phyloP scores from a whole-genome alignment of 2,329 filamentous ascomycete species.

The Cladosporium sp. region DNA sequence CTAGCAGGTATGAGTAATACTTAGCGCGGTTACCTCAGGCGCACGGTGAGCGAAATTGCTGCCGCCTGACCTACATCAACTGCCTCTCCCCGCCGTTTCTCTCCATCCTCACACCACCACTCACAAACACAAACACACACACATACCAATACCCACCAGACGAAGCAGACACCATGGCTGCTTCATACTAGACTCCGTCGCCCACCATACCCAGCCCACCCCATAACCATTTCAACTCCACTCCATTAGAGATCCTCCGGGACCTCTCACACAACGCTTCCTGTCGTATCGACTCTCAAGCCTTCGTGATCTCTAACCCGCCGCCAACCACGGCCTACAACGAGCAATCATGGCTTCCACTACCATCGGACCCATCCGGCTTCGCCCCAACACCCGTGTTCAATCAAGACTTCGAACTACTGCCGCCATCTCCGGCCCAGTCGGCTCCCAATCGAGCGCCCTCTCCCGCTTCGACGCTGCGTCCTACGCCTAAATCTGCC shows the following conservation, averaged over 20 bases:
- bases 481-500: slow-evolving; percentile 54
- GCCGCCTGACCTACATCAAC: not conserved
- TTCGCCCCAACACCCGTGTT: slow-evolving; percentile 46
- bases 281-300: slow-evolving; percentile 34
- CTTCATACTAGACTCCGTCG: slow-evolving; percentile 27
- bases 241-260: slow-evolving; percentile 20
- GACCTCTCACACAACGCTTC: slow-evolving; percentile 17
- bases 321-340: slow-evolving; percentile 79
- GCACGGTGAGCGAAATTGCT: not conserved
- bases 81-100: not conserved
- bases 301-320: slow-evolving; percentile 61
- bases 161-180: slow-evolving; percentile 27
- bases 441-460: slow-evolving; percentile 43
- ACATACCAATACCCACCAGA: not conserved
- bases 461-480: slow-evolving; percentile 51
- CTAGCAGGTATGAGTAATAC: too few relatives aligned
- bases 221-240: slow-evolving; percentile 16
- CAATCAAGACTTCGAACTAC: slow-evolving; percentile 69
- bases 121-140: slow-evolving; percentile 4
- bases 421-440: slow-evolving; percentile 36
- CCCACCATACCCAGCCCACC: slow-evolving; percentile 28
- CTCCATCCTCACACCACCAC: not conserved
- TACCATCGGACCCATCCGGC: slow-evolving; percentile 50
- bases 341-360: slow-evolving; percentile 72
- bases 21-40: not conserved